Evolutionary conservation across 768 basidiomycete genomes (phyloP).

Genomic region (Boletus vermiculosoides): DNA sequence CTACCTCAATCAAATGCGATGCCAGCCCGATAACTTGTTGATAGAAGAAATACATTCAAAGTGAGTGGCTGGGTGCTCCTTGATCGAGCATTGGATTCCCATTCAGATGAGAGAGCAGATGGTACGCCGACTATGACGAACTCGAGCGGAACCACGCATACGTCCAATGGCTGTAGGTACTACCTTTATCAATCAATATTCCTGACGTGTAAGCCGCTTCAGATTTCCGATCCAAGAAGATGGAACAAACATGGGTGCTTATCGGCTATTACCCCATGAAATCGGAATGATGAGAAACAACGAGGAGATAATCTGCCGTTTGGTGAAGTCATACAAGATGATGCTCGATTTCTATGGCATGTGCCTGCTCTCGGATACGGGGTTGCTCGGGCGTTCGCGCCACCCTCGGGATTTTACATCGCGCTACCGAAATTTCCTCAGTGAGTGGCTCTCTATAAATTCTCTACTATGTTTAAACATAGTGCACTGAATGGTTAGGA

Average conservation of each 20-base stretch:
- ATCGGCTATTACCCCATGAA: constrained; percentile 68
- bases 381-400: constrained; percentile 52
- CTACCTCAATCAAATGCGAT: constrained; percentile 55
- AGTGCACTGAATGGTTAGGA: constrained; percentile 36
- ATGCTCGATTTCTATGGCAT: constrained; percentile 85
- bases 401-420: constrained; percentile 49
- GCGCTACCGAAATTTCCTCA: constrained; percentile 62
- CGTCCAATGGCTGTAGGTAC: constrained; percentile 75
- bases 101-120: constrained; percentile 41
- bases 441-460: constrained; percentile 42
- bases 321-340: constrained; percentile 61
- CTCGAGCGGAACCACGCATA: constrained; percentile 71
- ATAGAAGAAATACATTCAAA: constrained; percentile 63
- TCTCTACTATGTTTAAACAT: background rate
- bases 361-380: constrained; percentile 57
- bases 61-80: constrained; percentile 34
- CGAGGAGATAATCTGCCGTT: constrained; percentile 44
- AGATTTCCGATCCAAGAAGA: constrained; percentile 75
- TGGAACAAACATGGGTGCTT: constrained; percentile 68
- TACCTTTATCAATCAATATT: background rate
- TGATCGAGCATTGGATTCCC: background rate
- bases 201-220: background rate
- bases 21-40: constrained; percentile 57
- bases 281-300: constrained; percentile 54
- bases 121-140: constrained; percentile 58